Evolutionary conservation across 371 early-diverging fungal species (phyloP).

Genomic region (Haplosporangium sp.): DNA sequence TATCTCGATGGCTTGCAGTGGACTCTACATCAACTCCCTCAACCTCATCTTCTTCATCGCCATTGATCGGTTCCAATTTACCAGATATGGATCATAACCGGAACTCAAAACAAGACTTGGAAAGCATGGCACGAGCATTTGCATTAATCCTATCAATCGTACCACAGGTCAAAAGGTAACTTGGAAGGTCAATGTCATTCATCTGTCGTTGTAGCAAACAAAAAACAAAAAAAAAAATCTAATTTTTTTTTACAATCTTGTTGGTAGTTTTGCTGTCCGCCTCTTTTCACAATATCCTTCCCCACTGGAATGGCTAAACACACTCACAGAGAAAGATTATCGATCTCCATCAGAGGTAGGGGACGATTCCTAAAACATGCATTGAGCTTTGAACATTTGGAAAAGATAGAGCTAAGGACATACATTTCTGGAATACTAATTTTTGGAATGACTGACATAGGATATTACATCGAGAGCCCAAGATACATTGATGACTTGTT

Average conservation of each 20-base stretch:
- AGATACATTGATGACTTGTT: conserved; percentile 68
- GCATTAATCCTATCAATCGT: conserved; percentile 74
- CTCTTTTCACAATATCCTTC: conserved; percentile 68
- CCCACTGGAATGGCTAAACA: conserved; percentile 64
- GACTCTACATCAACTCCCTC: conserved; percentile 28
- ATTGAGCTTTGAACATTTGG: background rate
- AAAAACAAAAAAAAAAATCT: no score
- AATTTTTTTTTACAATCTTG: background rate
- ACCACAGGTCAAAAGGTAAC: conserved; percentile 81
- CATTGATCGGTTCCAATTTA: conserved; percentile 54
- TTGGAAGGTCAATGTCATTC: background rate
- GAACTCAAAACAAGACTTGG: conserved; percentile 51
- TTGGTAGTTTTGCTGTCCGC: conserved; percentile 67
- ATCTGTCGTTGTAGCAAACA: background rate
- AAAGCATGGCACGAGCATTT: conserved; percentile 70
- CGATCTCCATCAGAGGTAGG: conserved; percentile 36
- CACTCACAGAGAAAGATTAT: conserved; percentile 43
- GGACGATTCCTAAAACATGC: no score
- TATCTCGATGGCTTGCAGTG: conserved; percentile 79
- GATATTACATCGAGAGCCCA: conserved; percentile 55
- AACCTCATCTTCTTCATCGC: conserved; percentile 44
- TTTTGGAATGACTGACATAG: conserved; percentile 8
- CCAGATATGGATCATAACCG: conserved; percentile 54
- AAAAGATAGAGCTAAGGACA: background rate
- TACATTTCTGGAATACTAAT: background rate